A percentile compares a stretch with the other conserved stretches of the same genome.
phyloP scores from a whole-genome alignment of 768 basidiomycete genomes.

The Brasilioporus rufonigricans region DNA sequence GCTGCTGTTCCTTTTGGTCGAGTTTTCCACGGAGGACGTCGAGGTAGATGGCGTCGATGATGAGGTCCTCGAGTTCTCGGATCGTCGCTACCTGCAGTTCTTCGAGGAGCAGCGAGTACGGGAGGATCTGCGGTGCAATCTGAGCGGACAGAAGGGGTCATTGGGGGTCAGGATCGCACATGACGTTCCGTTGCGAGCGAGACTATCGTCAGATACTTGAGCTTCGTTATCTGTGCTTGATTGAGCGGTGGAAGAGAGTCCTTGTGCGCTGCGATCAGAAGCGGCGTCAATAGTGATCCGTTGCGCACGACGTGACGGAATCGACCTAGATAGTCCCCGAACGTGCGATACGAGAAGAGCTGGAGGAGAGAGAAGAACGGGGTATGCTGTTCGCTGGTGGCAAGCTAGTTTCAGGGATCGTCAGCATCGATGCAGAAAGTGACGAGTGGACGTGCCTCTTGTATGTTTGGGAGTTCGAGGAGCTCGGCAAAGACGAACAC shows the following conservation, averaged over 20 bases:
- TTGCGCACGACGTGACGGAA: neutral
- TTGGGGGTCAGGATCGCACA: conserved; percentile 43
- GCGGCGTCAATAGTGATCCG: conserved; percentile 3
- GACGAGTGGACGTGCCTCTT: conserved; percentile 56
- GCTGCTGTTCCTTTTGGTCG: conserved; percentile 85
- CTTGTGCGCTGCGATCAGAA: conserved; percentile 53
- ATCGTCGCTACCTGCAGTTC: conserved; percentile 74
- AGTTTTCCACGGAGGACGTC: conserved; percentile 88
- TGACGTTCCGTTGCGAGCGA: conserved; percentile 75
- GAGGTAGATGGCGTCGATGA: conserved; percentile 95
- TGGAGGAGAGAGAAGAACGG: conserved; percentile 66
- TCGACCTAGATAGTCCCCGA: conserved; percentile 76
- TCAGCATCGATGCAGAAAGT: neutral
- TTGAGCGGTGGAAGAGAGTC: conserved; percentile 65
- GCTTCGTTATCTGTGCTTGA: conserved; percentile 73
- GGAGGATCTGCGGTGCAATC: conserved; percentile 59
- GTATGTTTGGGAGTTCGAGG: conserved; percentile 76
- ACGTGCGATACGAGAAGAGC: conserved; percentile 89
- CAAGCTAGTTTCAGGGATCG: conserved; percentile 50
- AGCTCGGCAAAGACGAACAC: conserved; percentile 93
- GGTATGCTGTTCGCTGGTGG: conserved; percentile 58
- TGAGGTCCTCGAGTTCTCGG: conserved; percentile 91
- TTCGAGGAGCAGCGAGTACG: conserved; percentile 71
- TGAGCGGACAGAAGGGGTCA: neutral
- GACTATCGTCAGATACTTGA: conserved; percentile 92